Conservation (phyloP, 2,329 filamentous ascomycete genomes). For the Cadophora sp. region DNA sequence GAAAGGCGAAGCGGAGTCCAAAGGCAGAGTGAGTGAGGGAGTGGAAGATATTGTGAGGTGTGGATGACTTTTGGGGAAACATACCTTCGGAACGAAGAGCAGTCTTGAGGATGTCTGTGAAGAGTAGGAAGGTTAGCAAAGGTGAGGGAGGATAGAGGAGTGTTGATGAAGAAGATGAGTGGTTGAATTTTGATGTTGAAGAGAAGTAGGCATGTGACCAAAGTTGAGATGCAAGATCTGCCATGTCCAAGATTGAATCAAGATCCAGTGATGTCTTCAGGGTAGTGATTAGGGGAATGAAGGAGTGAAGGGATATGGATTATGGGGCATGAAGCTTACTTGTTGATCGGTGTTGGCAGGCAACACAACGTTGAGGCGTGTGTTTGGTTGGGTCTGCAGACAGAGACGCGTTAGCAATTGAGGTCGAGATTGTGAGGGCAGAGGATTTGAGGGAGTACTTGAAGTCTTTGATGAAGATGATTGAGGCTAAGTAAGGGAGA, state of each 20-base stretch:
- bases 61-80: background rate
- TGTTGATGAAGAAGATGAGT: background rate
- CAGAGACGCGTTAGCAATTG: background rate
- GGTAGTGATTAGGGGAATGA: background rate
- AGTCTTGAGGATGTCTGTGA: background rate
- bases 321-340: background rate
- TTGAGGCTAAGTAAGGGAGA: background rate
- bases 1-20: background rate
- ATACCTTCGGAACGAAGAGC: constrained; percentile 11
- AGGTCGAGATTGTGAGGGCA: background rate
- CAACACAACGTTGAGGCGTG: background rate
- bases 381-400: background rate
- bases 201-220: background rate
- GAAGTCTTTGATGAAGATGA: background rate
- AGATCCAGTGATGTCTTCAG: background rate
- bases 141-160: background rate
- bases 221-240: background rate
- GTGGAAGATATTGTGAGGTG: background rate
- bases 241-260: background rate
- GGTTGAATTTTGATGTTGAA: background rate
- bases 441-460: background rate
- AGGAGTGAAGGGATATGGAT: too few species aligned
- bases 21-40: background rate
- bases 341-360: background rate
- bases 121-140: background rate